Conservation (phyloP, 176 grass and related monocot species). For the Puccinellia tenuiflora region DNA sequence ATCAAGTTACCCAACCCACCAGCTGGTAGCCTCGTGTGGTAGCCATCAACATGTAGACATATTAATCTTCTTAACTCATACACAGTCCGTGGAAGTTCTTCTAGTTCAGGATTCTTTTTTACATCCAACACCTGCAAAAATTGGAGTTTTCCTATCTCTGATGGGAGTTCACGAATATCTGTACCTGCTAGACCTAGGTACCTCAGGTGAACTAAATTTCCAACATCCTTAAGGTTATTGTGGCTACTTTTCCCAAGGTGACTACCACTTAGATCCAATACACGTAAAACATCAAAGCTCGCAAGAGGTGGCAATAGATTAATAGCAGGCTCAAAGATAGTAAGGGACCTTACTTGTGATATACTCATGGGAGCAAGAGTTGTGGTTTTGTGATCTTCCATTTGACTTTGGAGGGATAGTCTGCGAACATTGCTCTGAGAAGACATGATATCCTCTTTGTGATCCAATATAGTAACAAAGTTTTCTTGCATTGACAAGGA, state of each 20-base stretch:
- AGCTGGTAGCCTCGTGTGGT: background rate
- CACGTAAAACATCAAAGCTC: background rate
- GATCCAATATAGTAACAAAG: slow-evolving; percentile 1
- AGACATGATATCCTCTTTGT: background rate
- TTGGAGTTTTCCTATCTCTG: background rate
- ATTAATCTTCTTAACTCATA: background rate
- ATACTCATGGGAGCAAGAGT: background rate
- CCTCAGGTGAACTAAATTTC: background rate
- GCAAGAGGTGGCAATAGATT: background rate
- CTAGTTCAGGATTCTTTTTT: background rate
- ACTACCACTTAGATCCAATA: background rate
- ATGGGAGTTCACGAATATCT: background rate
- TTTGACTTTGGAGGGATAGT: background rate
- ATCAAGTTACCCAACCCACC: background rate
- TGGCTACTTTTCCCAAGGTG: background rate
- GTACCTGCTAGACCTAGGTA: background rate
- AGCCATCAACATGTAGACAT: background rate
- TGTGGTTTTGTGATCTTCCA: too few species aligned
- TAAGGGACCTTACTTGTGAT: background rate
- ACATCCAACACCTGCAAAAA: background rate
- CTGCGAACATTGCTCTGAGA: background rate
- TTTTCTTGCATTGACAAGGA: background rate
- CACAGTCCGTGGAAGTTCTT: background rate
- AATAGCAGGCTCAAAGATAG: background rate
- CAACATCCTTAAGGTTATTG: background rate